These are phyloP conservation scores for Pestalotiopsis sp. DNA, from an alignment of 2,329 filamentous ascomycete genomes.

Conservation along the genomic window DNA sequence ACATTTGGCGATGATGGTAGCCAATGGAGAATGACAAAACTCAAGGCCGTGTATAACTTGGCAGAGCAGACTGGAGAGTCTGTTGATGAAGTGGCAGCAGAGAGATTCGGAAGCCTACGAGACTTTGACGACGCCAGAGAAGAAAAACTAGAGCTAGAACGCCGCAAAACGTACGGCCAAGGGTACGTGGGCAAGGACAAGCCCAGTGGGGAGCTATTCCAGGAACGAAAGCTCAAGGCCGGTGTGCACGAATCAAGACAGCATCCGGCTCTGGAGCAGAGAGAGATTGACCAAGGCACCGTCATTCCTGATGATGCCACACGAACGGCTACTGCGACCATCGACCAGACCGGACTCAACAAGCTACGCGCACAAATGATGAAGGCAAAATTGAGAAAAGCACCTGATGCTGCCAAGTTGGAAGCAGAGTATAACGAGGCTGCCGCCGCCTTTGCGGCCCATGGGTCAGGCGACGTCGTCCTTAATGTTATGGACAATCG, in stretches of 20 bases:
- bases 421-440: constrained; percentile 84
- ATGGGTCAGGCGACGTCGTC: constrained; percentile 71
- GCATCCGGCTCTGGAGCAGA: constrained; percentile 28
- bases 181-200: constrained; percentile 85
- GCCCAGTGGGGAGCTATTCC: constrained; percentile 83
- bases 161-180: constrained; percentile 78
- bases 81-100: constrained; percentile 80
- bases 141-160: constrained; percentile 87
- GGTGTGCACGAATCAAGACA: constrained; percentile 43
- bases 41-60: constrained; percentile 80
- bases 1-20: constrained; percentile 88
- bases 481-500: constrained; percentile 88
- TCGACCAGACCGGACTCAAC: constrained; percentile 83
- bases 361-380: constrained; percentile 91
- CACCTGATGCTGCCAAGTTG: constrained; percentile 73
- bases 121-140: constrained; percentile 93
- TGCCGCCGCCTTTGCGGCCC: constrained; percentile 58
- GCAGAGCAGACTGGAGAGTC: constrained; percentile 73
- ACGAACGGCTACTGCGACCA: constrained; percentile 47
- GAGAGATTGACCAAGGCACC: constrained; percentile 53
- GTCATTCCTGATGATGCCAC: constrained; percentile 56
- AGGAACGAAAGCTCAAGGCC: constrained; percentile 68
- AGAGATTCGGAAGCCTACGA: constrained; percentile 78
- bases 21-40: constrained; percentile 94
- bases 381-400: constrained; percentile 86